Percentiles rank a stretch among this genome's conserved stretches.
Conservation (phyloP, 805 yeast genomes). For the Yarrowia divulgata region DNA sequence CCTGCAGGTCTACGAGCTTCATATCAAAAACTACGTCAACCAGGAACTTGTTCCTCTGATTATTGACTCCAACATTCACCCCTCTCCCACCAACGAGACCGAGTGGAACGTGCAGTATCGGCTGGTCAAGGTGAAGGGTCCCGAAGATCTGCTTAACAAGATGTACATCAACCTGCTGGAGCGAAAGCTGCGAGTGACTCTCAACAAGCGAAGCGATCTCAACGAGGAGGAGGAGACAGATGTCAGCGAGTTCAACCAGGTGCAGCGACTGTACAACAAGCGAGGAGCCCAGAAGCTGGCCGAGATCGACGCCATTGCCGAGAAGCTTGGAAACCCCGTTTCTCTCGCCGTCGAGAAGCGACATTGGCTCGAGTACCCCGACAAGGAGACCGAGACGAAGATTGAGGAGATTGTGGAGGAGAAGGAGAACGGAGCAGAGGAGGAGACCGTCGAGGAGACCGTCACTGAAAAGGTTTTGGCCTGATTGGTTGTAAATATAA, state of each 20-base stretch:
- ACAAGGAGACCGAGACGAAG: background rate
- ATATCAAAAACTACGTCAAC: constrained; percentile 32
- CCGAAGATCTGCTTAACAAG: no score
- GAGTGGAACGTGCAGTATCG: constrained; percentile 38
- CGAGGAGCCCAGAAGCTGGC: constrained; percentile 5
- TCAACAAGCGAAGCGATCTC: background rate
- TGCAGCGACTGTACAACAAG: constrained; percentile 10
- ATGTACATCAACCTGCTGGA: constrained; percentile 5
- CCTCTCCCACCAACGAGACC: constrained; percentile 21
- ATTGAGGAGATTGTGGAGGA: background rate
- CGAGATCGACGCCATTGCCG: constrained; percentile 6
- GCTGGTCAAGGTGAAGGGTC: background rate
- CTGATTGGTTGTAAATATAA: background rate
- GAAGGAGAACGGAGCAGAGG: background rate
- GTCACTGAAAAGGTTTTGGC: background rate
- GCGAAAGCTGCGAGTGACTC: constrained; percentile 5
- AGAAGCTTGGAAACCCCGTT: constrained; percentile 14
- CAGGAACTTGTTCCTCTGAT: constrained; percentile 11
- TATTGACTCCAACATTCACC: background rate
- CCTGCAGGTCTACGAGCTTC: constrained; percentile 15
- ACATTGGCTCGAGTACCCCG: constrained; percentile 7
- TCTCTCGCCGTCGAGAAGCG: background rate
- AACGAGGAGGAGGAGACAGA: constrained; percentile 18
- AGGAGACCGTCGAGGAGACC: background rate
- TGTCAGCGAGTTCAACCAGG: background rate